Conservation (phyloP, 371 early-diverging fungal genomes). For the Mucor mucedo region DNA sequence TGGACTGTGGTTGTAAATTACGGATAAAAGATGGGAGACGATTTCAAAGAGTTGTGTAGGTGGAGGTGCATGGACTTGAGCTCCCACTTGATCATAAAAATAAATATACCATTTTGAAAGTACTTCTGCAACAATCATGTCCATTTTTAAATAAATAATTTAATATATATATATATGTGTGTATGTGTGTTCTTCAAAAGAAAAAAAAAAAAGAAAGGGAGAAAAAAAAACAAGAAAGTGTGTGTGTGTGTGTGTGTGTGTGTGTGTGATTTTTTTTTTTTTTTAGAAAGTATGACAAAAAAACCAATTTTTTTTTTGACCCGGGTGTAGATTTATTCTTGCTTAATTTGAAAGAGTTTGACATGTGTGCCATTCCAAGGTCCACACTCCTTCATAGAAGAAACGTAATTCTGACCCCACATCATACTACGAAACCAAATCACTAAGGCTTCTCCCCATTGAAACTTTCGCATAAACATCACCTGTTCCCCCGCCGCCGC, state of each 20-base stretch:
- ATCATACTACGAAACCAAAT: constrained; percentile 73
- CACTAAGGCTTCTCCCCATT: constrained; percentile 64
- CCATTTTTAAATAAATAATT: constrained; percentile 12
- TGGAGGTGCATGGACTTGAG: constrained; percentile 30
- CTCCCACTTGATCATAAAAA: constrained; percentile 31
- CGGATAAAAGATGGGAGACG: constrained; percentile 10
- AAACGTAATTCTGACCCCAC: constrained; percentile 70
- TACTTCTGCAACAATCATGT: constrained; percentile 30
- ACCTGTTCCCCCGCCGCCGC: background rate
- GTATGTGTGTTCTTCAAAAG: background rate
- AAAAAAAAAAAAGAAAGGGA: background rate
- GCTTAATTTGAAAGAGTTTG: constrained; percentile 63
- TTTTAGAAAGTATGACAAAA: constrained; percentile 7
- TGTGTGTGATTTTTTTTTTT: background rate
- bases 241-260: too few relatives aligned
- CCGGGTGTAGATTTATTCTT: constrained; percentile 13
- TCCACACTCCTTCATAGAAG: constrained; percentile 55
- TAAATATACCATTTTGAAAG: constrained; percentile 40
- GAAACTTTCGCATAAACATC: constrained; percentile 54
- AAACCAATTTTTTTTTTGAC: background rate
- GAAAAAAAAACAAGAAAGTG: constrained; percentile 2
- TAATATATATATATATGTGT: too few relatives aligned
- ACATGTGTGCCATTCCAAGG: constrained; percentile 72
- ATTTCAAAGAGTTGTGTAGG: constrained; percentile 27
- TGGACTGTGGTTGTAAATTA: constrained; percentile 28